Percentiles rank a stretch among this genome's conserved stretches.
These are phyloP conservation scores for Dentipellis fragilis DNA, from an alignment of 768 basidiomycete genomes.

Conservation along the genomic window DNA sequence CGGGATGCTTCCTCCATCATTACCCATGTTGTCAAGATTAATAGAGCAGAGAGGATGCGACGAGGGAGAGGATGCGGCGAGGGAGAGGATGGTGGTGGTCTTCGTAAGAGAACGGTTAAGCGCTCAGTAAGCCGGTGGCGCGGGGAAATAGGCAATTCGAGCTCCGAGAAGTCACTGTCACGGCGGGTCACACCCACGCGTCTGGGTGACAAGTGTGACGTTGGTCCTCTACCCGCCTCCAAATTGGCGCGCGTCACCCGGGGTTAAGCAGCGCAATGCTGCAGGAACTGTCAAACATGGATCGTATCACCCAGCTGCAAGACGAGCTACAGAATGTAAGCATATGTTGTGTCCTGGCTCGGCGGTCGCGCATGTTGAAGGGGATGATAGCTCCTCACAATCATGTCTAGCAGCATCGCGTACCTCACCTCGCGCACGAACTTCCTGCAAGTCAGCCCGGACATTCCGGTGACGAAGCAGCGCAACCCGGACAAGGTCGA, in stretches of 20 bases:
- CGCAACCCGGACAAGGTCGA: slow-evolving; percentile 67
- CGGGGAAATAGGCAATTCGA: background rate
- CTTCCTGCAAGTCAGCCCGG: slow-evolving; percentile 68
- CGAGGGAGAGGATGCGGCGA: too few species aligned
- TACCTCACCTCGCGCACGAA: slow-evolving; percentile 72
- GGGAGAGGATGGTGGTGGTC: background rate
- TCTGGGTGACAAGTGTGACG: background rate
- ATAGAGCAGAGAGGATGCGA: background rate
- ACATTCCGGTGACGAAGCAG: slow-evolving; percentile 79
- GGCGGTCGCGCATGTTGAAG: background rate
- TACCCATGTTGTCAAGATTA: slow-evolving; percentile 46
- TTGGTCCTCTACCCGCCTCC: background rate
- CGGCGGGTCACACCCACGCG: slow-evolving; percentile 1
- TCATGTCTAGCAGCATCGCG: slow-evolving; percentile 75
- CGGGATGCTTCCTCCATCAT: slow-evolving; percentile 84
- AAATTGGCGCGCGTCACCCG: background rate
- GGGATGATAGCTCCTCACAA: slow-evolving; percentile 57
- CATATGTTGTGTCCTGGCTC: background rate
- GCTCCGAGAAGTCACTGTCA: background rate
- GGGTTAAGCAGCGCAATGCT: slow-evolving; percentile 63
- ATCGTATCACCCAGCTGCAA: slow-evolving; percentile 91
- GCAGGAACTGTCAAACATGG: slow-evolving; percentile 89
- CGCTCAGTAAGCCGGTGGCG: background rate
- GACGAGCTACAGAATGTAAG: slow-evolving; percentile 83
- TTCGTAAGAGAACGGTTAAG: background rate